Evolutionary conservation across 805 yeast genomes (phyloP), one percentile per base, ranked within the genome.

Genomic region (Teunomyces kruisii): DNA sequence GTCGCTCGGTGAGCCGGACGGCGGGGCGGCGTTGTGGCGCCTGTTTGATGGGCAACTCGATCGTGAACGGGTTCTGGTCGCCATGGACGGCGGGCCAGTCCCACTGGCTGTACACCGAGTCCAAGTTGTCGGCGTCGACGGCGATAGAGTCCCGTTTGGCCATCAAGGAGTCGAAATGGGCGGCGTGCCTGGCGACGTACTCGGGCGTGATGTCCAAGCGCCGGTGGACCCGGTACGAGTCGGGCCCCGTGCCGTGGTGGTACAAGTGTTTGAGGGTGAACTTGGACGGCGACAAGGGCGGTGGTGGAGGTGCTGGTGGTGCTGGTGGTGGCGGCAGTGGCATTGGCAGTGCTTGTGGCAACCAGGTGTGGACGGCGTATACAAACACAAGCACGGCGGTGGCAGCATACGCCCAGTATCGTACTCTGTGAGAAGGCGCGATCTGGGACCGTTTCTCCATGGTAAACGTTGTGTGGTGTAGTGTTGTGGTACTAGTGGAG

Each of bases 211-310:
- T 62, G 51, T 81, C 85, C 39, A 82, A 57, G 26, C 38, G 61
- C 16, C 75, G 64, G 53, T 79, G 84, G 0, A 62, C 50, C 19
- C 61, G 64, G 39, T 70, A 65, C 43, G 70, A 51, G n/a, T 55
- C 44, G 9, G 42, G 27, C 8, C 79, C 80, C 0, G 83, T 71
- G 41, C 80, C 81, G 54, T 80, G 85, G 55, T 84, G 88, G 54
- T 68, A 80, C 3, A 84, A 74, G 55, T 84, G 88, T 52, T 72
- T 80, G 22, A 83, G 52, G 40, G 55, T 61, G 53, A 69, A 58
- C 24, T 26, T 27, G 28, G 22, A 19, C 10, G 28, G 9, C 4
- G 38, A 22, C 13, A 22, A 9, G 19, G 22, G 15, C 6, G 27
- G 41, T 15, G 32, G 14, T 17, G 19, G 26, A n/a, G 19, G 40